Conservation (phyloP, 805 yeast species). For the Maudiozyma pseudohumilis region DNA sequence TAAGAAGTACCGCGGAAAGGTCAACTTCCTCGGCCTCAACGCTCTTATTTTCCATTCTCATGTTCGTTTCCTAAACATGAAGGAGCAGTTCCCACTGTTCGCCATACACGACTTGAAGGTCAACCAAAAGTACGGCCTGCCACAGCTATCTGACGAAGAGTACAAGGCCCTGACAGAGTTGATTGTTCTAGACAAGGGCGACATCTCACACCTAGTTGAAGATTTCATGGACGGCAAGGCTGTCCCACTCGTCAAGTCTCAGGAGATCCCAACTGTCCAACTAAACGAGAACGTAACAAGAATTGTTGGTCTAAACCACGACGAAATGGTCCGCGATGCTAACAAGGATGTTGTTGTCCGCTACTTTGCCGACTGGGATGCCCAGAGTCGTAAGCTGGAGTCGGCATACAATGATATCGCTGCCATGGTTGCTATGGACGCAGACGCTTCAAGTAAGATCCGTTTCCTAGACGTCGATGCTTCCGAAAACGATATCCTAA, state of each 20-base stretch:
- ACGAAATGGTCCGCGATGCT: constrained; percentile 47
- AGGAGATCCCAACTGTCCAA: constrained; percentile 76
- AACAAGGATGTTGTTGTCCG: constrained; percentile 70
- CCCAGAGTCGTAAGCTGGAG: constrained; percentile 87
- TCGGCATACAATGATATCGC: constrained; percentile 87
- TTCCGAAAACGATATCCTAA: constrained; percentile 72
- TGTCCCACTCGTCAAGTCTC: constrained; percentile 70
- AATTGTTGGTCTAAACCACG: constrained; percentile 79
- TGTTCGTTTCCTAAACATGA: constrained; percentile 75
- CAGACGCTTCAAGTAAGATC: constrained; percentile 43
- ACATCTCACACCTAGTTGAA: constrained; percentile 52
- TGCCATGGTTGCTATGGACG: constrained; percentile 45
- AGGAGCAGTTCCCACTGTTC: constrained; percentile 80
- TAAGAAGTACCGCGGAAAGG: constrained; percentile 63
- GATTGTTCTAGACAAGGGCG: constrained; percentile 38
- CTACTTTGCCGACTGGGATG: constrained; percentile 97
- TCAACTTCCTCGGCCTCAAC: constrained; percentile 84
- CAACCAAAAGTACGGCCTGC: constrained; percentile 70
- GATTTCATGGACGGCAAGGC: constrained; percentile 55
- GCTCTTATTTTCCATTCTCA: constrained; percentile 75
- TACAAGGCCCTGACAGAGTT: constrained; percentile 14
- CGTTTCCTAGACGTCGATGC: constrained; percentile 82
- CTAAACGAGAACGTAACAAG: constrained; percentile 61
- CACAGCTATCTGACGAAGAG: constrained; percentile 39
- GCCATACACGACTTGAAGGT: constrained; percentile 65